Conservation (phyloP, 192 early-diverging fungal species). For the Phlyctochytrium bullatum region DNA sequence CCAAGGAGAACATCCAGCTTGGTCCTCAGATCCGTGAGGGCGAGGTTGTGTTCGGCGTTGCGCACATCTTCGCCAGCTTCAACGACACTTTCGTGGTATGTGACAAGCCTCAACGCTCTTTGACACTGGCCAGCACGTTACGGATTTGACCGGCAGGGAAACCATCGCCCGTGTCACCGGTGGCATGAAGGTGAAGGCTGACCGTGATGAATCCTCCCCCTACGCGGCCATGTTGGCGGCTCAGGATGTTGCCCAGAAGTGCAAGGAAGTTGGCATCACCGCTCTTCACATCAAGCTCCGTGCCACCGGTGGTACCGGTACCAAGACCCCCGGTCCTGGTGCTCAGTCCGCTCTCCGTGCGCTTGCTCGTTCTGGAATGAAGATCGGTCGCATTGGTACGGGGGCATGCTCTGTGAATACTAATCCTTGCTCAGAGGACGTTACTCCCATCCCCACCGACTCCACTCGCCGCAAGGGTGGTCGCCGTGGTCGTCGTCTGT, state of each 20-base stretch:
- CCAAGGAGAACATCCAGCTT: slow-evolving; percentile 86
- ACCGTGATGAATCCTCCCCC: slow-evolving; percentile 99
- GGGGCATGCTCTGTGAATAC: slow-evolving; percentile 19
- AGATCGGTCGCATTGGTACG: slow-evolving; percentile 95
- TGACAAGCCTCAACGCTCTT: slow-evolving; percentile 26
- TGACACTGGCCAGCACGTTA: too few relatives aligned
- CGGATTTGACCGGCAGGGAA: slow-evolving; percentile 99
- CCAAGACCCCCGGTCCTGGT: slow-evolving; percentile 97
- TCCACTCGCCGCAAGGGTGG: slow-evolving; percentile 98
- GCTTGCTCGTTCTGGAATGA: slow-evolving; percentile 97
- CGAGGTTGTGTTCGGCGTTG: slow-evolving; percentile 99
- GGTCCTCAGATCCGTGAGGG: slow-evolving; percentile 97
- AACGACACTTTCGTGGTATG: slow-evolving; percentile 99
- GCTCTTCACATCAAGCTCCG: slow-evolving; percentile 99
- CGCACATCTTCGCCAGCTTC: slow-evolving; percentile 98
- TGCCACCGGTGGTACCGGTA: slow-evolving; percentile 98
- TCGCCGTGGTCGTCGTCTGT: slow-evolving; percentile 99
- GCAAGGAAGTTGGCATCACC: slow-evolving; percentile 99
- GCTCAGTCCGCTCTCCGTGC: slow-evolving; percentile 98
- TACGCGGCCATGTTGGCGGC: slow-evolving; percentile 99
- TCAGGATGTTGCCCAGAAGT: slow-evolving; percentile 97
- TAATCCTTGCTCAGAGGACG: slow-evolving; percentile 69
- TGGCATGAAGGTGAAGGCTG: slow-evolving; percentile 99
- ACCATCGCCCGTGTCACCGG: slow-evolving; percentile 98
- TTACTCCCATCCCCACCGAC: slow-evolving; percentile 98